Evolutionary conservation across 805 yeast genomes (phyloP), one percentile per base, ranked within the genome.

Genomic region (Sugiyamaella valdiviana): DNA sequence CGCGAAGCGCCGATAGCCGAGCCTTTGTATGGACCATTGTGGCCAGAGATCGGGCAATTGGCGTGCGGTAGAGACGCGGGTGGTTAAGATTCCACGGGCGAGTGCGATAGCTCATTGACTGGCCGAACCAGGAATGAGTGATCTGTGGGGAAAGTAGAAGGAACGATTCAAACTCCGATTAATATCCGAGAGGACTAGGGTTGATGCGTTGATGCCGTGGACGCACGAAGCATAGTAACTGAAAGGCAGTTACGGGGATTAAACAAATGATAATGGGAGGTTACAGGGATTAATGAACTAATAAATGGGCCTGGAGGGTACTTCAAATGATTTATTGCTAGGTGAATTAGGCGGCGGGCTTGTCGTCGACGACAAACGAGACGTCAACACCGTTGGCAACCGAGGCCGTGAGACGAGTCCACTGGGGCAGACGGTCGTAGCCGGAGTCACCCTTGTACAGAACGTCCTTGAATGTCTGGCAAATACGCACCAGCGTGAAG

Each of bases 1-100:
- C 57, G 59, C 97, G 75, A 50, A 90, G 68, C 17, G 70, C 71
- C 37, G 68, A 73, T 44, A 90, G 70, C 57, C 90, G 79, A 16
- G 58, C 44, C 5, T 60, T 51, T 10, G 49, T 20, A n/a, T 45
- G 41, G 14, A 46, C 45, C 44, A 40, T 40, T 16, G 51, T 22
- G 10, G 46, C 14, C 6, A 44, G 12, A 14, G 48, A 5, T 12
- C 24, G 15, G 19, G 15, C 23, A n/a, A 21, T 32, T 5, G 21
- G 16, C 10, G 23, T 5, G 6, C 44, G 24, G 24, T 41, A 41
- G 12, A 23, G 19, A 3, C 22, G 17, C 5, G 41, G 32, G n/a
- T 37, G 32, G 36, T 38, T 50, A 39, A 44, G 45, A n/a, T 44
- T 44, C 56, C 54, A 53, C 23, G 52, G 44, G 36, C 54, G 42